A percentile compares a stretch with the other conserved stretches of the same genome.
phyloP scores from a whole-genome alignment of 257 asterid species.

The Solanum tarapatanum region DNA sequence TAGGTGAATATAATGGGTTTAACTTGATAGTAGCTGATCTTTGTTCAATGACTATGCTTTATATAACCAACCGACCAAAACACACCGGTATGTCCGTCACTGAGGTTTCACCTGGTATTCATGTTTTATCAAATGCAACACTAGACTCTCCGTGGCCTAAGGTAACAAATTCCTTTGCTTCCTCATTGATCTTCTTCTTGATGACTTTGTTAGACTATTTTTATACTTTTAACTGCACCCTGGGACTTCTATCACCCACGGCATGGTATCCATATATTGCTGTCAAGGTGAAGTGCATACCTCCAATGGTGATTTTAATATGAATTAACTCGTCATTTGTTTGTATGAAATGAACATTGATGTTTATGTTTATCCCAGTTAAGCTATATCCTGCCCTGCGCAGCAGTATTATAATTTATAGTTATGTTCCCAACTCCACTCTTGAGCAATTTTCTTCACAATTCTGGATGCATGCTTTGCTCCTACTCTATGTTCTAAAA shows the following conservation, averaged over 20 bases:
- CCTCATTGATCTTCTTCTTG: background rate
- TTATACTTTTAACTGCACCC: background rate
- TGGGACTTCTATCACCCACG: background rate
- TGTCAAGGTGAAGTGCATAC: background rate
- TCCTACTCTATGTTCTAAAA: background rate
- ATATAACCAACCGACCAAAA: constrained; percentile 64
- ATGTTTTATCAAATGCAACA: constrained; percentile 66
- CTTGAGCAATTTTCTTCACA: background rate
- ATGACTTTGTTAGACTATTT: background rate
- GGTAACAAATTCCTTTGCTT: constrained; percentile 17
- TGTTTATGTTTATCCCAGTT: background rate
- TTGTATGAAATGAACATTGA: background rate
- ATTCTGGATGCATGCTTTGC: background rate
- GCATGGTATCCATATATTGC: background rate
- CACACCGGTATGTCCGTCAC: constrained; percentile 17
- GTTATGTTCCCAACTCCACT: background rate
- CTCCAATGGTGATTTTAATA: background rate
- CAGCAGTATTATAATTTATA: background rate
- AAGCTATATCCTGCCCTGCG: background rate
- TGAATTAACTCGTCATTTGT: background rate
- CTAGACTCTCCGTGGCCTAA: constrained; percentile 87
- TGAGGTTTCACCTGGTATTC: constrained; percentile 76
- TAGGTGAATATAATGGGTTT: constrained; percentile 44
- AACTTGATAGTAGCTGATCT: constrained; percentile 69
- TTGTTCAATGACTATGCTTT: constrained; percentile 56